Conservation (phyloP, 2,329 filamentous ascomycete genomes). For the Pochonia chlamydosporia region DNA sequence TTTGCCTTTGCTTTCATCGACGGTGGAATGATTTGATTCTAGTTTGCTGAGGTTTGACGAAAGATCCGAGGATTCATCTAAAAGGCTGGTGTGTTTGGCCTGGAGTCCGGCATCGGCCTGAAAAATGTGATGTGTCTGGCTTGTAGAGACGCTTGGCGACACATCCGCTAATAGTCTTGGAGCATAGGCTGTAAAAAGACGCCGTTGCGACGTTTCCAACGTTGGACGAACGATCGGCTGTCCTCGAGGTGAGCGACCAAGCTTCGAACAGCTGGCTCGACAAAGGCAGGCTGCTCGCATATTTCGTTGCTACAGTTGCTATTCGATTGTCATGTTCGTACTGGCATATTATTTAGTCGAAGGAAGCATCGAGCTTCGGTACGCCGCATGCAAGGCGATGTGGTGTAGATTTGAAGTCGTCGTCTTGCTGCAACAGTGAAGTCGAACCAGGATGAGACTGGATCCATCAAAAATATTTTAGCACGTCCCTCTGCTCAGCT, state of each 20-base stretch:
- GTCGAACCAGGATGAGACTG: too few species aligned
- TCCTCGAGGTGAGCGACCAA: constrained; percentile 11
- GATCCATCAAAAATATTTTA: too few species aligned
- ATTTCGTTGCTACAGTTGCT: background rate
- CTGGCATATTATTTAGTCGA: too few species aligned
- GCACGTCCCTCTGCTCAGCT: background rate
- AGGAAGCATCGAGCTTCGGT: too few species aligned
- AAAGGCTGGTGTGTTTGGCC: background rate
- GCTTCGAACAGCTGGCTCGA: constrained; percentile 18
- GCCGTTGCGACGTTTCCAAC: background rate
- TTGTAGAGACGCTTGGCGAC: background rate
- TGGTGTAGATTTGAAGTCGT: too few species aligned
- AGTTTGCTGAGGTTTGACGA: background rate
- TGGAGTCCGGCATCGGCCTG: background rate
- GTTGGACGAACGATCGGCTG: background rate
- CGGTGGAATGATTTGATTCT: background rate
- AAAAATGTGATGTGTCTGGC: background rate
- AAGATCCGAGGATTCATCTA: background rate
- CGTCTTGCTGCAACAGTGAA: too few species aligned
- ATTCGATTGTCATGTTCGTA: too few species aligned
- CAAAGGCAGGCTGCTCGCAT: constrained; percentile 19
- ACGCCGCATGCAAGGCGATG: too few species aligned
- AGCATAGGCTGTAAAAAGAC: background rate
- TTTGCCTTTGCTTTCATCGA: background rate
- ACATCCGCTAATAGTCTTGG: background rate